phyloP scores from a whole-genome alignment of 225 moss, liverwort and hornwort species.

The Marchantia paleacea region DNA sequence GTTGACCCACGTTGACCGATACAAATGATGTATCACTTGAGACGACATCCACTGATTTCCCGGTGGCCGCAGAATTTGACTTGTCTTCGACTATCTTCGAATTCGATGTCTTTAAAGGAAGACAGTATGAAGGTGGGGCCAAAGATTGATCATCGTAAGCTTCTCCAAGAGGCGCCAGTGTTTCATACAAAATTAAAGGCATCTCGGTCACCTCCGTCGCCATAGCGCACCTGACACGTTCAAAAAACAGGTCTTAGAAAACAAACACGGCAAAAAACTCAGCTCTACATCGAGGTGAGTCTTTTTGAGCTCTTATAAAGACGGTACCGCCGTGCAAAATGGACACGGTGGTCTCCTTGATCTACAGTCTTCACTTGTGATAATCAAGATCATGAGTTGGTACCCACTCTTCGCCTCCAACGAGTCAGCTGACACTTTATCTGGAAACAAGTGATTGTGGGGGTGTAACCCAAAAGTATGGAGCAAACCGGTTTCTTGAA shows the following conservation, averaged over 20 bases:
- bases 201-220: slow-evolving; percentile 35
- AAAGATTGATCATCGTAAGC: slow-evolving; percentile 27
- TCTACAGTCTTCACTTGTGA: no score
- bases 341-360: no score
- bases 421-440: no score
- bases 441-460: no score
- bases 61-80: neutral
- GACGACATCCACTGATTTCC: neutral
- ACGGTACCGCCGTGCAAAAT: no score
- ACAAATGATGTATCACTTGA: slow-evolving; percentile 18
- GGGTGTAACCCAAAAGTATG: no score
- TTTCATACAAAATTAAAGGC: slow-evolving; percentile 57
- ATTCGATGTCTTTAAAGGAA: slow-evolving; percentile 26
- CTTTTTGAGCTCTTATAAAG: no score
- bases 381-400: no score
- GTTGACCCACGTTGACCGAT: neutral
- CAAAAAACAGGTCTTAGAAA: neutral
- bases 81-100: slow-evolving; percentile 12
- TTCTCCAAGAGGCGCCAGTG: slow-evolving; percentile 58
- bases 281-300: no score
- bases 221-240: slow-evolving; percentile 16
- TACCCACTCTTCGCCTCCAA: no score
- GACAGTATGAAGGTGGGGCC: slow-evolving; percentile 27
- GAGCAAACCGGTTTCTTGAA: no score
- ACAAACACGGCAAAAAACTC: no score